Percentiles rank a stretch among this genome's conserved stretches.
Conservation (phyloP, 345 rosid genomes). For the Camelina laxa region DNA sequence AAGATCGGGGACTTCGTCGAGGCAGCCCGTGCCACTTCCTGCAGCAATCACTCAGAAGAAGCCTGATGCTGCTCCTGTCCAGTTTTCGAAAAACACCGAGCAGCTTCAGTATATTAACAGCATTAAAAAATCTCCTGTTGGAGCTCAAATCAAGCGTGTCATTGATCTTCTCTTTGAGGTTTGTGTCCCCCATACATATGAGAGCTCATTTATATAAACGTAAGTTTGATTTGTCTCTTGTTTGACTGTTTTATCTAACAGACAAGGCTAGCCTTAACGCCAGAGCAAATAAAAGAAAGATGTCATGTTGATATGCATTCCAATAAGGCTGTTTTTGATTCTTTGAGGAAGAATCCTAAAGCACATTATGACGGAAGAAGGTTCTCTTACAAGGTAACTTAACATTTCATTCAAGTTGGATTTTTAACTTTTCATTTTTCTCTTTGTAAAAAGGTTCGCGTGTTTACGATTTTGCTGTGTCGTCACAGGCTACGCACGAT, state of each 20-base stretch:
- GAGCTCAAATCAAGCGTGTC: conserved; percentile 93
- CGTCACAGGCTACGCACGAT: conserved; percentile 69
- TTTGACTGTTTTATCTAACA: conserved; percentile 30
- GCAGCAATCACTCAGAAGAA: conserved; percentile 49
- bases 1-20: conserved; percentile 30
- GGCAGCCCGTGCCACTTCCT: conserved; percentile 31
- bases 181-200: neutral
- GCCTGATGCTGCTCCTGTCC: conserved; percentile 54
- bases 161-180: conserved; percentile 70
- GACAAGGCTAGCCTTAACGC: conserved; percentile 73
- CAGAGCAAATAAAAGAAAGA: conserved; percentile 78
- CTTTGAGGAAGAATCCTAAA: conserved; percentile 76
- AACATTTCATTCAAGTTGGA: conserved; percentile 17
- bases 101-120: conserved; percentile 64
- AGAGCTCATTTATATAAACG: neutral
- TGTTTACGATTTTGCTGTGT: conserved; percentile 22
- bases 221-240: neutral
- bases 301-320: conserved; percentile 69
- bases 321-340: conserved; percentile 85
- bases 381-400: conserved; percentile 83
- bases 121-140: conserved; percentile 75
- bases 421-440: neutral
- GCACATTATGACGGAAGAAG: conserved; percentile 75
- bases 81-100: conserved; percentile 79
- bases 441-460: conserved; percentile 28